Evolutionary conservation across 345 rosid species (phyloP).

Genomic region (Raphanus sativus): DNA sequence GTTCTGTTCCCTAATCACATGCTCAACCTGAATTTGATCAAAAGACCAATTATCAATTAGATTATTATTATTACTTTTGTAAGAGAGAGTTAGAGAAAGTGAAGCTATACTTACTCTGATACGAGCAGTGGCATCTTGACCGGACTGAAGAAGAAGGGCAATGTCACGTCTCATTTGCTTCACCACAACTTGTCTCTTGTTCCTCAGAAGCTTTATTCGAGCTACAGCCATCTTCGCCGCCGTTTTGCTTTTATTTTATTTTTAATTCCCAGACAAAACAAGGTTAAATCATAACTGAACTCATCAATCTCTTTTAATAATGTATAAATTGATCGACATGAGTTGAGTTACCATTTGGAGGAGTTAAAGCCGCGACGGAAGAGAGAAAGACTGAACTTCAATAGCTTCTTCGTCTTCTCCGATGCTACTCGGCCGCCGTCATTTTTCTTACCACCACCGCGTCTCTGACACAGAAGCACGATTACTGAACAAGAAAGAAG

Average conservation of each 20-base stretch:
- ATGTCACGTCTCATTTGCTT: conserved; percentile 92
- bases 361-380: not conserved
- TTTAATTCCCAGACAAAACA: not conserved
- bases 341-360: not conserved
- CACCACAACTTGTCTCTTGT: conserved; percentile 82
- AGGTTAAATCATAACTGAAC: too few species aligned
- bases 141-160: conserved; percentile 81
- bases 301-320: not conserved
- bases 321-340: not conserved
- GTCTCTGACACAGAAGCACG: not conserved
- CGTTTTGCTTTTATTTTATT: conserved; percentile 61
- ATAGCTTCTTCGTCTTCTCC: not conserved
- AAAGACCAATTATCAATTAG: not conserved
- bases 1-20: conserved; percentile 90
- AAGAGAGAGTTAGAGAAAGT: not conserved
- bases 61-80: not conserved
- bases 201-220: conserved; percentile 83
- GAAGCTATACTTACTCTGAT: conserved; percentile 73
- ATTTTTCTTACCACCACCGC: not conserved
- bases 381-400: not conserved
- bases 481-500: not conserved
- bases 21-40: conserved; percentile 64
- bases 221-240: conserved; percentile 98
- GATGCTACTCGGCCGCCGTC: not conserved
- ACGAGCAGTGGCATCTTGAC: conserved; percentile 95